phyloP scores from a whole-genome alignment of 108 stramenopile species.

The Epithemia pelagica region DNA sequence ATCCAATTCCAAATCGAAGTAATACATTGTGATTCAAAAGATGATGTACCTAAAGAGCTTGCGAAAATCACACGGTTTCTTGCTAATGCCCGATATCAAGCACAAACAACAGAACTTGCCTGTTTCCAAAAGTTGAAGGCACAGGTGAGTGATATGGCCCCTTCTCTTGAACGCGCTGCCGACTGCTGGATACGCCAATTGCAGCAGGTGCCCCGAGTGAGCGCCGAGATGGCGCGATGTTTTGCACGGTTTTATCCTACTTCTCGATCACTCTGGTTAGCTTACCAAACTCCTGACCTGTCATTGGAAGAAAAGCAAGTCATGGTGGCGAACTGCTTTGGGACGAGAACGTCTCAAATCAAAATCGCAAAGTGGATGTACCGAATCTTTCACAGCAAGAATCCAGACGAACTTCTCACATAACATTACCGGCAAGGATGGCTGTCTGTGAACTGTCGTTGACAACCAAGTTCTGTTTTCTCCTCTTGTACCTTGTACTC shows the following conservation, averaged over 20 bases:
- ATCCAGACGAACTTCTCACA: slow-evolving; percentile 31
- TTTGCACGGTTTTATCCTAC: slow-evolving; percentile 41
- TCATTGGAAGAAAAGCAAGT: slow-evolving; percentile 14
- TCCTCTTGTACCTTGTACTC: too few species aligned
- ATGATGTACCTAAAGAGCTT: slow-evolving; percentile 21
- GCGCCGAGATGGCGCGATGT: slow-evolving; percentile 26
- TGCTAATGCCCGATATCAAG: slow-evolving; percentile 30
- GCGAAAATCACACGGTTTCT: slow-evolving; percentile 31
- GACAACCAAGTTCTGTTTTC: too few species aligned
- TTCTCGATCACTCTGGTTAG: slow-evolving; percentile 30
- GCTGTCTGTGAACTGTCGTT: too few species aligned
- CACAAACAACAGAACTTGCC: slow-evolving; percentile 46
- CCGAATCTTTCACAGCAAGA: slow-evolving; percentile 22
- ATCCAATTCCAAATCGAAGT: slow-evolving; percentile 50
- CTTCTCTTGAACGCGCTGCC: slow-evolving; percentile 14
- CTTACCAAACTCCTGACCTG: slow-evolving; percentile 20
- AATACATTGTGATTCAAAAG: slow-evolving; percentile 23
- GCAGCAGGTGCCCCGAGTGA: slow-evolving; percentile 40
- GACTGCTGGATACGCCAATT: slow-evolving; percentile 53
- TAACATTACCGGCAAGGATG: too few species aligned
- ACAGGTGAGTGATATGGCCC: slow-evolving; percentile 8
- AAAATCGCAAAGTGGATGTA: slow-evolving; percentile 28
- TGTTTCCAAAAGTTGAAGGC: slow-evolving; percentile 42
- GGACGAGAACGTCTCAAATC: slow-evolving; percentile 1
- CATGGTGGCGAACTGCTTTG: slow-evolving; percentile 17